A percentile compares a stretch with the other conserved stretches of the same genome.
These are phyloP conservation scores for Boletus huronensis DNA, from an alignment of 768 basidiomycete genomes.

Conservation along the genomic window DNA sequence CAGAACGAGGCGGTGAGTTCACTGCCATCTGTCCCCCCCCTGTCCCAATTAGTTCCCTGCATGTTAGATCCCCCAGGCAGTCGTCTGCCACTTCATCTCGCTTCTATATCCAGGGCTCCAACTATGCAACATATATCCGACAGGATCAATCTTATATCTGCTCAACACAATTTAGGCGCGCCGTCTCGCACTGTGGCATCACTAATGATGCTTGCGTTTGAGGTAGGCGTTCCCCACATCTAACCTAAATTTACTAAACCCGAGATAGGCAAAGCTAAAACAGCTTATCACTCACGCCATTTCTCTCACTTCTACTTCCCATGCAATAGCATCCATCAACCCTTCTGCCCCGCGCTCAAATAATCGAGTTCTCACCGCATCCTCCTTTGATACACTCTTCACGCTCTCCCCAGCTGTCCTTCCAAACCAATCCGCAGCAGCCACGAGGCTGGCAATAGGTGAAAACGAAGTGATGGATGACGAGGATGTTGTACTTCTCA, in stretches of 20 bases:
- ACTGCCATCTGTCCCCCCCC: background rate
- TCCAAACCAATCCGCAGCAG: constrained; percentile 77
- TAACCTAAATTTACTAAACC: background rate
- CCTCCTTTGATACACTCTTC: constrained; percentile 76
- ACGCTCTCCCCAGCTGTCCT: constrained; percentile 72
- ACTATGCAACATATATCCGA: constrained; percentile 76
- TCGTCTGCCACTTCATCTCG: constrained; percentile 67
- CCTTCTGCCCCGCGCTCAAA: constrained; percentile 46
- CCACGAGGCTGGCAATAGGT: constrained; percentile 62
- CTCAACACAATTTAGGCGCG: constrained; percentile 64
- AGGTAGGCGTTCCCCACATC: constrained; percentile 42
- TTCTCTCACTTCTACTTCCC: constrained; percentile 70
- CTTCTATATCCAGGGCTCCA: constrained; percentile 67
- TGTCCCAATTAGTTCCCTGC: background rate
- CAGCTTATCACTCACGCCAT: constrained; percentile 79
- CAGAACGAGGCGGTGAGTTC: constrained; percentile 59
- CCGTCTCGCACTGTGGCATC: constrained; percentile 63
- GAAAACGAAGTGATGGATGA: constrained; percentile 46
- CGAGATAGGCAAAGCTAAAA: constrained; percentile 68
- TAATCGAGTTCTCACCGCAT: constrained; percentile 51
- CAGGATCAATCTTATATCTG: constrained; percentile 75
- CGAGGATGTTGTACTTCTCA: constrained; percentile 49
- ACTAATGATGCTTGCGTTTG: constrained; percentile 73
- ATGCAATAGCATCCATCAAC: constrained; percentile 71
- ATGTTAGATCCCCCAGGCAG: constrained; percentile 63